These are phyloP conservation scores for Leccinum disarticulatum DNA, from an alignment of 768 basidiomycete genomes.

Conservation along the genomic window DNA sequence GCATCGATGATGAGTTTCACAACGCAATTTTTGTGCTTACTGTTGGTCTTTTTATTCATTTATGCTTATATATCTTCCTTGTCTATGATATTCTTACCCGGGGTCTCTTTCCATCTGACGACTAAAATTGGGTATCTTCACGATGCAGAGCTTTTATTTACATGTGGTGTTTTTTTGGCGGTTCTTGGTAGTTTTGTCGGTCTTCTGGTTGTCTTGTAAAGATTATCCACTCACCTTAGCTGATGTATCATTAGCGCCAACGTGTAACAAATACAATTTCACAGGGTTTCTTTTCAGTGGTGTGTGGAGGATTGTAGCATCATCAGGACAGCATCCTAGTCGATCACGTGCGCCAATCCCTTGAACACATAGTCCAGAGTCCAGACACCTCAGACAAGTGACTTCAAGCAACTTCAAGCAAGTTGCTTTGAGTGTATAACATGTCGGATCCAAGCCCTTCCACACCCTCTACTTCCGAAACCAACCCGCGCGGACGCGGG, in stretches of 20 bases:
- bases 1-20: conserved; percentile 28
- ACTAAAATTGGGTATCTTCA: conserved; percentile 12
- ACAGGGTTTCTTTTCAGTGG: background rate
- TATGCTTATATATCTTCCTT: conserved; percentile 28
- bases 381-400: no score
- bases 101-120: conserved; percentile 27
- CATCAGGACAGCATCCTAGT: background rate
- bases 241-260: conserved; percentile 18
- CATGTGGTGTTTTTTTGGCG: conserved; percentile 16
- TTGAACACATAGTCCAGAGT: no score
- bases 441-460: conserved; percentile 18
- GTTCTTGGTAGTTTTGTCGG: background rate
- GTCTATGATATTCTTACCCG: conserved; percentile 31
- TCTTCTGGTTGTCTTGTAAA: background rate
- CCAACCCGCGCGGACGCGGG: conserved; percentile 36
- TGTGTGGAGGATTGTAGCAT: background rate
- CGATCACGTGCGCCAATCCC: background rate
- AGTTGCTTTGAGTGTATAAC: background rate
- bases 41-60: conserved; percentile 28
- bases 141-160: background rate
- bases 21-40: conserved; percentile 28
- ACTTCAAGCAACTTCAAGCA: no score
- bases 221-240: background rate
- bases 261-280: conserved; percentile 6
- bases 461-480: conserved; percentile 6